A percentile compares a stretch with the other conserved stretches of the same genome.
These are phyloP conservation scores for Boletellus ananiceps DNA, from an alignment of 768 basidiomycete genomes.

Conservation along the genomic window DNA sequence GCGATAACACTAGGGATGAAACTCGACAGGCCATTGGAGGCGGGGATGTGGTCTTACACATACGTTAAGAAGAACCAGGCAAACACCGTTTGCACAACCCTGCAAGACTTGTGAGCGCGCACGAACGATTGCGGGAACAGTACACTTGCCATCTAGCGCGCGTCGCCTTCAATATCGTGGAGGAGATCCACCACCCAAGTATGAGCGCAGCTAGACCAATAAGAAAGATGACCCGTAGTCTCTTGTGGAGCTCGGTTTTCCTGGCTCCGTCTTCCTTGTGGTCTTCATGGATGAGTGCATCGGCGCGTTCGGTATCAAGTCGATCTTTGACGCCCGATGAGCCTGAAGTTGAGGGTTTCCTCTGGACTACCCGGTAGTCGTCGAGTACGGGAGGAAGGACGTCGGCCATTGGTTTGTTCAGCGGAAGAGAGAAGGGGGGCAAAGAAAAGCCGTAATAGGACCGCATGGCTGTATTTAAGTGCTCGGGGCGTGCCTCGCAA, in stretches of 20 bases:
- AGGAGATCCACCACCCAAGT: slow-evolving; percentile 82
- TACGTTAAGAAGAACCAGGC: slow-evolving; percentile 81
- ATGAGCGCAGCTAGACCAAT: slow-evolving; percentile 54
- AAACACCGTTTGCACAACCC: slow-evolving; percentile 77
- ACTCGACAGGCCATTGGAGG: not conserved
- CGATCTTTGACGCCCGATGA: slow-evolving; percentile 12
- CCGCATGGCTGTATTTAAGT: slow-evolving; percentile 1
- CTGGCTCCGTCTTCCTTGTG: slow-evolving; percentile 5
- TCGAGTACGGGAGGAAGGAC: not conserved
- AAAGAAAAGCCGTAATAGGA: slow-evolving; percentile 1
- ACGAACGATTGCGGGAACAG: not conserved
- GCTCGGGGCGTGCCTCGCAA: too few species aligned
- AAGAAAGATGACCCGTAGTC: slow-evolving; percentile 44
- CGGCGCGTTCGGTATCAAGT: slow-evolving; percentile 18
- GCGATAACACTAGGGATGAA: slow-evolving; percentile 55
- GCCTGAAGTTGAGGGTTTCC: slow-evolving; percentile 14
- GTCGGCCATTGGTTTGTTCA: slow-evolving; percentile 17
- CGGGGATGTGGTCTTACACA: slow-evolving; percentile 22
- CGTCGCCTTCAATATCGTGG: slow-evolving; percentile 63
- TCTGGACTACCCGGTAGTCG: slow-evolving; percentile 13
- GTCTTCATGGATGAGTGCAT: slow-evolving; percentile 2
- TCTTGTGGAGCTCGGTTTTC: slow-evolving; percentile 12
- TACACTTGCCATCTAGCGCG: slow-evolving; percentile 64
- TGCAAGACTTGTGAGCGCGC: slow-evolving; percentile 22
- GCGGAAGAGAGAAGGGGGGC: not conserved